phyloP scores from a whole-genome alignment of 2,329 filamentous ascomycete genomes.

The Stachybotrys elegans region DNA sequence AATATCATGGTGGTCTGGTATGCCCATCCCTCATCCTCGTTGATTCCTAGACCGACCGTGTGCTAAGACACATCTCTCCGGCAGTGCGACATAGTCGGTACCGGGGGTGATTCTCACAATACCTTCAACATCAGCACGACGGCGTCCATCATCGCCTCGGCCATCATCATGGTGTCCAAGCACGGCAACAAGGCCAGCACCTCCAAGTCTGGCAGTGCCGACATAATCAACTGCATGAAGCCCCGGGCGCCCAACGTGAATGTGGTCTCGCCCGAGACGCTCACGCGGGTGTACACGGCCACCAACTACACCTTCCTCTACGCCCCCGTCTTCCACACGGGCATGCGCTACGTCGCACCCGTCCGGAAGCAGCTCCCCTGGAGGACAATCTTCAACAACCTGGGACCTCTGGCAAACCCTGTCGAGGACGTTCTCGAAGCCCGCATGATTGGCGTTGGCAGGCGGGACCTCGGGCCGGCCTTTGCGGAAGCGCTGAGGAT shows the following conservation, averaged over 20 bases:
- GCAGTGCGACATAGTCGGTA: slow-evolving; percentile 89
- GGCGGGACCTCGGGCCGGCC: slow-evolving; percentile 78
- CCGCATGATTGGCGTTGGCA: slow-evolving; percentile 86
- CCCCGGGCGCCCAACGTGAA: slow-evolving; percentile 69
- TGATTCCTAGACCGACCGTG: not conserved
- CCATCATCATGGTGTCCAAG: slow-evolving; percentile 81
- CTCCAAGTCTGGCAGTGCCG: slow-evolving; percentile 91
- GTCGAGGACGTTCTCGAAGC: slow-evolving; percentile 81
- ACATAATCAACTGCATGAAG: slow-evolving; percentile 73
- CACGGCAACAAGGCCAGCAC: slow-evolving; percentile 96
- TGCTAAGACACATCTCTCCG: slow-evolving; percentile 7
- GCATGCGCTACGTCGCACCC: slow-evolving; percentile 83
- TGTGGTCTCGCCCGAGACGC: slow-evolving; percentile 66
- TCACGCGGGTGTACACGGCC: slow-evolving; percentile 66
- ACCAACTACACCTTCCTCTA: slow-evolving; percentile 96
- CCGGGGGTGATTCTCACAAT: slow-evolving; percentile 91
- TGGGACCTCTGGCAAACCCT: slow-evolving; percentile 89
- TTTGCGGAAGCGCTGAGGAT: slow-evolving; percentile 82
- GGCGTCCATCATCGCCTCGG: slow-evolving; percentile 84
- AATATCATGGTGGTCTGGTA: slow-evolving; percentile 79
- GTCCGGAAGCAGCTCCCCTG: slow-evolving; percentile 86
- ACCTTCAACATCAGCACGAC: slow-evolving; percentile 99
- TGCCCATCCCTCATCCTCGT: slow-evolving; percentile 26
- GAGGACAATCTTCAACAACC: slow-evolving; percentile 95
- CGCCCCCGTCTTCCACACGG: slow-evolving; percentile 92